Evolutionary conservation across 2,329 filamentous ascomycete species (phyloP).

Genomic region (Penicillium sp.): DNA sequence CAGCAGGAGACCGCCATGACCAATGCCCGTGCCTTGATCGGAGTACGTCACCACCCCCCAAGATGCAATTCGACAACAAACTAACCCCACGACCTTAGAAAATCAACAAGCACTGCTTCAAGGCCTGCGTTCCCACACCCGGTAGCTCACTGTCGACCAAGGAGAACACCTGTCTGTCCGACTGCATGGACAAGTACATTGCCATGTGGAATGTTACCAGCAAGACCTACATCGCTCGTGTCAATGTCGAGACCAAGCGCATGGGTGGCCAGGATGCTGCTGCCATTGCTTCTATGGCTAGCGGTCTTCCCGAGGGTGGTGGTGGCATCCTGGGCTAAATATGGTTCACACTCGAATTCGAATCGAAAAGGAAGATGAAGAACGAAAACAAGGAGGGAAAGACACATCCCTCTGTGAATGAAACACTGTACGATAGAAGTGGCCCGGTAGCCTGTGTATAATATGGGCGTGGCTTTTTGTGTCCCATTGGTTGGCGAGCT

Average conservation of each 20-base stretch:
- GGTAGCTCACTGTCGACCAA: slow-evolving; percentile 62
- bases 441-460: slow-evolving; percentile 25
- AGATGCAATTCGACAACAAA: background rate
- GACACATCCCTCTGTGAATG: slow-evolving; percentile 15
- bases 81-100: slow-evolving; percentile 50
- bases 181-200: slow-evolving; percentile 85
- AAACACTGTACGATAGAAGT: slow-evolving; percentile 22
- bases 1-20: slow-evolving; percentile 61
- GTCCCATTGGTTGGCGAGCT: slow-evolving; percentile 9
- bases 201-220: slow-evolving; percentile 72
- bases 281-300: slow-evolving; percentile 17
- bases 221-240: slow-evolving; percentile 59
- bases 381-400: slow-evolving; percentile 10
- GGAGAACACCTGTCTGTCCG: slow-evolving; percentile 67
- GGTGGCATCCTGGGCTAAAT: slow-evolving; percentile 9
- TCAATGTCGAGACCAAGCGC: slow-evolving; percentile 57
- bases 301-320: slow-evolving; percentile 13
- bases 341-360: background rate
- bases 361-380: slow-evolving; percentile 1
- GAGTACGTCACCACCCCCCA: slow-evolving; percentile 49
- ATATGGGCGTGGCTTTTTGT: slow-evolving; percentile 20
- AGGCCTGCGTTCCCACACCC: slow-evolving; percentile 68
- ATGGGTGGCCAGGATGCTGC: slow-evolving; percentile 28
- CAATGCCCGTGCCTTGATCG: slow-evolving; percentile 67
- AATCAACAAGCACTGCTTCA: slow-evolving; percentile 78